A percentile compares a stretch with the other conserved stretches of the same genome.
These are phyloP conservation scores for Podospora australis DNA, from an alignment of 495 filamentous ascomycete species.

Conservation along the genomic window DNA sequence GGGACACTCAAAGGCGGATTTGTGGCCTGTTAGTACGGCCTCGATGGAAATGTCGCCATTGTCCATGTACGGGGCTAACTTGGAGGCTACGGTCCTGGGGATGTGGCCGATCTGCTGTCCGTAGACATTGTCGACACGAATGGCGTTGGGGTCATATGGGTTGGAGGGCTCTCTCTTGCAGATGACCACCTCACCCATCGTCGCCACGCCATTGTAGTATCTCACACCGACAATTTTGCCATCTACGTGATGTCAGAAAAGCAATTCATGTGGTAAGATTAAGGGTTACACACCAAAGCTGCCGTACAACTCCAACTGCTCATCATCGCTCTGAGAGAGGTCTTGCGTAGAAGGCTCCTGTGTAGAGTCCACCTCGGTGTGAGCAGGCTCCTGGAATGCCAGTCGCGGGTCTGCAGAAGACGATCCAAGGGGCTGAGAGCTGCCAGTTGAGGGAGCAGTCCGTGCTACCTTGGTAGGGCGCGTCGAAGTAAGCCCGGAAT, in stretches of 20 bases:
- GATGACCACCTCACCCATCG: slow-evolving; percentile 63
- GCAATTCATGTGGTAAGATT: neutral
- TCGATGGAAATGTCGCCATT: slow-evolving; percentile 52
- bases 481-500: neutral
- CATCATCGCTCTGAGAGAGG: slow-evolving; percentile 45
- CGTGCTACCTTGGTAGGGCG: neutral
- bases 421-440: neutral
- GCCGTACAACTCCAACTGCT: slow-evolving; percentile 48
- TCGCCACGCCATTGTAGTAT: slow-evolving; percentile 70
- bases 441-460: neutral
- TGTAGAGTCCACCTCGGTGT: slow-evolving; percentile 28
- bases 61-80: slow-evolving; percentile 65
- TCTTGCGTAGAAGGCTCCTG: slow-evolving; percentile 45
- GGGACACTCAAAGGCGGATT: slow-evolving; percentile 62
- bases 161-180: slow-evolving; percentile 66
- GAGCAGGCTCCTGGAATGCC: neutral
- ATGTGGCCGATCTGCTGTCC: slow-evolving; percentile 76
- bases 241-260: slow-evolving; percentile 31
- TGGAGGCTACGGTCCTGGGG: slow-evolving; percentile 55
- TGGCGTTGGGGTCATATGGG: slow-evolving; percentile 69
- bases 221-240: slow-evolving; percentile 75
- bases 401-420: neutral
- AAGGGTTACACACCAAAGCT: slow-evolving; percentile 28
- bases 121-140: slow-evolving; percentile 75
- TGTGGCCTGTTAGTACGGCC: slow-evolving; percentile 50